Conservation (phyloP, 306 rosid genomes). For the Castanospermum australe region DNA sequence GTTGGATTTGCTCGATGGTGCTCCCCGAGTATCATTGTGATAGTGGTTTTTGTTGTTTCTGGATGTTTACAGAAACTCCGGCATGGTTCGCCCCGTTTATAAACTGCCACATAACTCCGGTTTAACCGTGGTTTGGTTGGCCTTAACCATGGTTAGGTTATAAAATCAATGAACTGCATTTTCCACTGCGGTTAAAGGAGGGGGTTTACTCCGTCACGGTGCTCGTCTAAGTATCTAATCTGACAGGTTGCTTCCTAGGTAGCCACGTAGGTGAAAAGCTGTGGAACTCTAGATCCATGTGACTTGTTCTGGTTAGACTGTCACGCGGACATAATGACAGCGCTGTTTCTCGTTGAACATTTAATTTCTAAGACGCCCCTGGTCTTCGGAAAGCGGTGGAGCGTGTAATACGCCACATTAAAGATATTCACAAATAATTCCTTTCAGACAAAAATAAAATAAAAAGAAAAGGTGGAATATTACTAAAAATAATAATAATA, state of each 20-base stretch:
- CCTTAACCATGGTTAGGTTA: constrained; percentile 45
- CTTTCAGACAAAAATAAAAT: not conserved
- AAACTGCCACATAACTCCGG: constrained; percentile 33
- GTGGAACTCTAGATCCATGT: constrained; percentile 10
- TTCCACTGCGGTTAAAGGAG: constrained; percentile 49
- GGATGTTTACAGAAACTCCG: constrained; percentile 40
- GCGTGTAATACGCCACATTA: constrained; percentile 29
- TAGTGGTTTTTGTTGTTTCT: not conserved
- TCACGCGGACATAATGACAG: not conserved
- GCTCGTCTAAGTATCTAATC: not conserved
- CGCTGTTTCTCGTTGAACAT: not conserved
- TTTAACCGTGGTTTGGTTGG: constrained; percentile 45
- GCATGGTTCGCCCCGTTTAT: constrained; percentile 42
- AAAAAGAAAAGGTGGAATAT: not conserved
- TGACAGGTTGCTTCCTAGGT: constrained; percentile 5
- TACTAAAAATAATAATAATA: not conserved
- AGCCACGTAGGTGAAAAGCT: not conserved
- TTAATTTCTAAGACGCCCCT: constrained; percentile 23
- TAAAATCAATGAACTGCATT: constrained; percentile 21
- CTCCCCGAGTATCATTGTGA: constrained; percentile 75
- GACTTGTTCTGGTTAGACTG: not conserved
- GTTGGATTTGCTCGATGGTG: constrained; percentile 67
- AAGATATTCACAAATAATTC: not conserved
- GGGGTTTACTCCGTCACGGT: constrained; percentile 1
- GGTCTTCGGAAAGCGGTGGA: constrained; percentile 33